A percentile compares a stretch with the other conserved stretches of the same genome.
phyloP scores from a whole-genome alignment of 140 eudicot species.

The Stevia rebaudiana region DNA sequence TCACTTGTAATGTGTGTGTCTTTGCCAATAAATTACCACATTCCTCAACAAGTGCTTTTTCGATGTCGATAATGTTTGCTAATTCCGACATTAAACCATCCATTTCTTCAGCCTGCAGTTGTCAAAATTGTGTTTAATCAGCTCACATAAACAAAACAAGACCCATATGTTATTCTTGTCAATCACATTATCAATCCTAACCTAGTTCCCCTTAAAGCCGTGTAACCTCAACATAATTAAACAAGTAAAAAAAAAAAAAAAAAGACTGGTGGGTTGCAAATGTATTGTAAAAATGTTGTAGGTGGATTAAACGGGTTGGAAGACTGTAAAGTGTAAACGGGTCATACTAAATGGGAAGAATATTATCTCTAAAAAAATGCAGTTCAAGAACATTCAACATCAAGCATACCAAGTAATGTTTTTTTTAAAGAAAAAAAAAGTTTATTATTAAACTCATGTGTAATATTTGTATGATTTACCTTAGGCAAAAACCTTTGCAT shows the following conservation, averaged over 20 bases:
- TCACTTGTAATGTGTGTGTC: constrained; percentile 48
- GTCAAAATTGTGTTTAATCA: constrained; percentile 15
- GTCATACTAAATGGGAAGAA: background rate
- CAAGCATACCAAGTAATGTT: background rate
- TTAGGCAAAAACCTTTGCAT: constrained; percentile 48
- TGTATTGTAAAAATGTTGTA: background rate
- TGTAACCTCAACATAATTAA: background rate
- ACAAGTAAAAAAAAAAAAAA: no score
- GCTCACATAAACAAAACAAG: background rate
- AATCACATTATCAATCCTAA: background rate
- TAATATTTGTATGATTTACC: constrained; percentile 27
- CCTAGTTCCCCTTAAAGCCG: background rate
- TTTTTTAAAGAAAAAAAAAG: background rate
- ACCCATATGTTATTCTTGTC: background rate
- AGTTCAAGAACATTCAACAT: constrained; percentile 2
- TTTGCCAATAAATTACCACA: constrained; percentile 57
- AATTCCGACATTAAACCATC: constrained; percentile 45
- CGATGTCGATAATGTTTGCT: constrained; percentile 48
- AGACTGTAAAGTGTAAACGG: background rate
- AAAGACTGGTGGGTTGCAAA: background rate
- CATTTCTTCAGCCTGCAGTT: constrained; percentile 72
- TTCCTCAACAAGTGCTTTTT: constrained; percentile 48
- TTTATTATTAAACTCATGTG: background rate
- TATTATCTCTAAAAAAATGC: background rate
- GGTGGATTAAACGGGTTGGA: background rate